Base-by-base conservation (phyloP, 1,284 basidiomycete genomes). In the Earliella scabrosa region DNA sequence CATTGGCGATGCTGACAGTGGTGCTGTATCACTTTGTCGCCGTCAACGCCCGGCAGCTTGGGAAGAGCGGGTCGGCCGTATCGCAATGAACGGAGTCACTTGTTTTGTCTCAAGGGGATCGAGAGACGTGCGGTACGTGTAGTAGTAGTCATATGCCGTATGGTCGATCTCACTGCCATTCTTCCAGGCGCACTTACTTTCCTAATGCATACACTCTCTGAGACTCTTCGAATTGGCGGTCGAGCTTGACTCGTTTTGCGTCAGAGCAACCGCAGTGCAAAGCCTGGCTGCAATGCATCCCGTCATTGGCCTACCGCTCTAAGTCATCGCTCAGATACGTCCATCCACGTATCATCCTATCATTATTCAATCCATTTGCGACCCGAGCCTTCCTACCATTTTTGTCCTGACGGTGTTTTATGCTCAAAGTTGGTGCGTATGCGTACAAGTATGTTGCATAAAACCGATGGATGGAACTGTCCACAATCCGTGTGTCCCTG, bases 21-120 rank as follows among this genome's bases (percentile, higher is more conserved):
- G 86, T 96, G 50, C 82, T 84, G 39, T 96, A 95, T 73, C 94
- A 97, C 75, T 86, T 96, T 64, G 78, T 97, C 55, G 86, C 91
- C 24, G 92, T 95, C 60, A 95, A 95, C 68, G 85, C 85, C 34
- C 81, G 82, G 32, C 68, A 80, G 58, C 66, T 86, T 41, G 71
- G 70, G 18, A 54, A 45, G 39, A 40, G 41, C 32, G 38, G 20
- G 20, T 50, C 51, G n/a, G 45, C 48, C 29, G 38, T 45, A 6
- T 48, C 50, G 20, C 56, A 55, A 10, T 55, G 43, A 52, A 35
- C 18, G 6, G 20, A 45, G 38, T 34, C 31, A 35, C 18, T 20
- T 26, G 14, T 29, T 27, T 14, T 2, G 36, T 34, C 9, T 36
- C 45, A 31, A n/a, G n/a, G 29, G 29, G 29, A 6, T 24, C 8